A percentile compares a stretch with the other conserved stretches of the same genome.
phyloP scores from a whole-genome alignment of 1,284 basidiomycete species.

The Marasmius tenuissimus region DNA sequence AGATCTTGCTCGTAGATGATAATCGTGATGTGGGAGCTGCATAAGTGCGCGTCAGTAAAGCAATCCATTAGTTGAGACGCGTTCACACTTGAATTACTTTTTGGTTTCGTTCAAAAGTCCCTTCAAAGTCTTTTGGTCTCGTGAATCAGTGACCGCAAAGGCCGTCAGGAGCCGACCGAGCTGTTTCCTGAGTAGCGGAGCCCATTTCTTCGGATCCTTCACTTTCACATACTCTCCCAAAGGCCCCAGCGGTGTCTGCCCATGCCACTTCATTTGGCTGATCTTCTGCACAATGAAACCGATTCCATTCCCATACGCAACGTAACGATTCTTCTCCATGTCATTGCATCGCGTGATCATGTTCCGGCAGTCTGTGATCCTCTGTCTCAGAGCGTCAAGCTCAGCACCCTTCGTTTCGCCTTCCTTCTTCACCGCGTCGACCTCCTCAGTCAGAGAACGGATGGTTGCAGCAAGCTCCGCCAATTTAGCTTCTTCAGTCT shows the following conservation, averaged over 20 bases:
- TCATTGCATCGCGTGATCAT: constrained; percentile 41
- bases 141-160: constrained; percentile 77
- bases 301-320: constrained; percentile 66
- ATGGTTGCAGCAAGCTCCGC: constrained; percentile 31
- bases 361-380: constrained; percentile 42
- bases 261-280: constrained; percentile 57
- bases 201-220: constrained; percentile 68
- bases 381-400: constrained; percentile 28
- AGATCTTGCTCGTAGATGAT: constrained; percentile 70
- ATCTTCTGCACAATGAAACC: constrained; percentile 62
- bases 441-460: constrained; percentile 29
- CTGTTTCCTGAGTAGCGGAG: constrained; percentile 62
- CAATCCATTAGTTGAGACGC: not conserved
- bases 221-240: constrained; percentile 83
- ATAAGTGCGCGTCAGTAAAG: constrained; percentile 10
- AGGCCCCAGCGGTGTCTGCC: constrained; percentile 80
- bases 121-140: constrained; percentile 68
- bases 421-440: constrained; percentile 29
- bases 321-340: constrained; percentile 51
- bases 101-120: constrained; percentile 53
- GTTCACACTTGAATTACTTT: constrained; percentile 50
- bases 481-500: constrained; percentile 34
- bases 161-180: constrained; percentile 65
- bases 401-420: constrained; percentile 35
- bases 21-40: constrained; percentile 46